phyloP scores from a whole-genome alignment of 371 early-diverging fungal species.

The Mucor indicus region DNA sequence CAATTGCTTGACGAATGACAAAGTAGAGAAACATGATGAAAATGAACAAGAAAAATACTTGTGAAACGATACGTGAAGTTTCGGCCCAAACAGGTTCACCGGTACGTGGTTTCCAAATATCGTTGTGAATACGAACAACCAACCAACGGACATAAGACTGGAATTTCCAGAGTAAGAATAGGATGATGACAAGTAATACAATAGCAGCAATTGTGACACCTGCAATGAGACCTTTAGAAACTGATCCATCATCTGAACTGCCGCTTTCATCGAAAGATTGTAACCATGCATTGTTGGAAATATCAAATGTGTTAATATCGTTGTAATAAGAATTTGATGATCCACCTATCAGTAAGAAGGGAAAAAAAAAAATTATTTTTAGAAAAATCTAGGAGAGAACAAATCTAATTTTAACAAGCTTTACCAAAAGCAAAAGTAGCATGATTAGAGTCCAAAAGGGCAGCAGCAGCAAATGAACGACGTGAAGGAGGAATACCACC shows the following conservation, averaged over 20 bases:
- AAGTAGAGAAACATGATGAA: slow-evolving; percentile 40
- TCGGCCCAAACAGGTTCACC: slow-evolving; percentile 55
- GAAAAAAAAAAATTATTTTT: neutral
- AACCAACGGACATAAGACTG: slow-evolving; percentile 36
- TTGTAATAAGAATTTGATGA: slow-evolving; percentile 37
- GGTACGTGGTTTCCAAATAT: slow-evolving; percentile 49
- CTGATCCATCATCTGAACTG: slow-evolving; percentile 6
- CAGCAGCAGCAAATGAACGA: slow-evolving; percentile 40
- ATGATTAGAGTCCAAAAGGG: slow-evolving; percentile 26
- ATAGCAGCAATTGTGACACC: slow-evolving; percentile 41
- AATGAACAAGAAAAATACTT: slow-evolving; percentile 41
- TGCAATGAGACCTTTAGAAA: slow-evolving; percentile 41
- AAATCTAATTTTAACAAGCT: neutral
- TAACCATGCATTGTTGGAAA: slow-evolving; percentile 26
- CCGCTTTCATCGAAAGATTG: slow-evolving; percentile 20
- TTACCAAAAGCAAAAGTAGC: slow-evolving; percentile 46
- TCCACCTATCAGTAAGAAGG: slow-evolving; percentile 15
- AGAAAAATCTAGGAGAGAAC: neutral
- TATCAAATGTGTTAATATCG: slow-evolving; percentile 38
- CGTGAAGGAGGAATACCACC: slow-evolving; percentile 40
- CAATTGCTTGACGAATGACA: slow-evolving; percentile 44
- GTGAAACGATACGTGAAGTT: slow-evolving; percentile 38
- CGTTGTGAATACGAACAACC: slow-evolving; percentile 33
- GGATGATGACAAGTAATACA: slow-evolving; percentile 27
- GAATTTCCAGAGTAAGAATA: slow-evolving; percentile 47